phyloP scores from a whole-genome alignment of 208 protist genomes.

The Tritrichomonas musculus region DNA sequence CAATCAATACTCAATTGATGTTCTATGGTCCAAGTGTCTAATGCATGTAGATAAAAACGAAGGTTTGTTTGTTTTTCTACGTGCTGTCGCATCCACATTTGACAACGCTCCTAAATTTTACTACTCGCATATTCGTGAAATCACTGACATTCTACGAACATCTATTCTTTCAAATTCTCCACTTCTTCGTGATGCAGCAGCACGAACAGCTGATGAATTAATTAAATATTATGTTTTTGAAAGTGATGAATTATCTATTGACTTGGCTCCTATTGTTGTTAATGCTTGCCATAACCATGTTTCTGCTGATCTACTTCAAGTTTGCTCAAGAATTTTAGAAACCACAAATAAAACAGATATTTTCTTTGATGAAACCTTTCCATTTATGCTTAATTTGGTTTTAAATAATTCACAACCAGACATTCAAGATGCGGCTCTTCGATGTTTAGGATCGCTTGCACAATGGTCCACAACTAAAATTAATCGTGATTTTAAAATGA shows the following conservation, averaged over 20 bases:
- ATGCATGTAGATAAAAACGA: no score
- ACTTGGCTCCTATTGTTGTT: neutral
- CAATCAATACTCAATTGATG: neutral
- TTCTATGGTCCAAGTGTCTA: neutral
- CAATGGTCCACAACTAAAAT: neutral
- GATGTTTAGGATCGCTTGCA: neutral
- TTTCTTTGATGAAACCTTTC: neutral
- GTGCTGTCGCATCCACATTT: neutral
- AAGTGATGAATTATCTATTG: neutral
- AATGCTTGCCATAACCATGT: neutral
- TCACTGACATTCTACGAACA: neutral
- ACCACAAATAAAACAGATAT: conserved; percentile 9
- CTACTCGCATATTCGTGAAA: neutral
- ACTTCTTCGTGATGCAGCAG: neutral
- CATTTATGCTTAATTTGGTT: neutral
- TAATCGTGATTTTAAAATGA: neutral
- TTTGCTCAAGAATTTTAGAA: neutral
- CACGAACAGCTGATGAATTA: neutral
- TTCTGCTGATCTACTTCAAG: neutral
- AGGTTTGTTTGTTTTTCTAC: neutral
- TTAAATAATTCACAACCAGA: no score
- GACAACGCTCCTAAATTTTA: neutral
- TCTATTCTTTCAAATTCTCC: neutral
- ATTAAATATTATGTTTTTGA: neutral
- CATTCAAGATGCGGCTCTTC: neutral